A percentile compares a stretch with the other conserved stretches of the same genome.
Evolutionary conservation across 2,329 filamentous ascomycete genomes (phyloP).

Genomic region (Stagonosporopsis cucurbitacearum): DNA sequence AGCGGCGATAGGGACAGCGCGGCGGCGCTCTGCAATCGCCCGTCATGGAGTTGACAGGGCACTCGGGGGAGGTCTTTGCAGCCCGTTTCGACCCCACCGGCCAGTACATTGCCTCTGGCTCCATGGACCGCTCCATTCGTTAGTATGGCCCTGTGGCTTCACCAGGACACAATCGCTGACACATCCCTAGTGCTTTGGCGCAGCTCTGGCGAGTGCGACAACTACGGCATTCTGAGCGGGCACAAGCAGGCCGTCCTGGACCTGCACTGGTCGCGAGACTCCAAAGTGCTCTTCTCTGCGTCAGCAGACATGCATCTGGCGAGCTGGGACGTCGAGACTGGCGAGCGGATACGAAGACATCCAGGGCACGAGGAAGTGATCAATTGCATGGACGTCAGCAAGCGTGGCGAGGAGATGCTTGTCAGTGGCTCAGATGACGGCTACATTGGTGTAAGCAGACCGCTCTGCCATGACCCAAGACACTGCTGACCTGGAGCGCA

Average conservation of each 20-base stretch:
- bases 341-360: constrained; percentile 89
- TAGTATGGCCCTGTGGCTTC: constrained; percentile 44
- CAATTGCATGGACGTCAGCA: constrained; percentile 87
- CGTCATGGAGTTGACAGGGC: constrained; percentile 87
- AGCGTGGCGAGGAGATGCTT: constrained; percentile 86
- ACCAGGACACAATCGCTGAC: constrained; percentile 22
- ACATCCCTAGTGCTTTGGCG: constrained; percentile 81
- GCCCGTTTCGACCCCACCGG: constrained; percentile 89
- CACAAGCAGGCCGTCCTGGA: constrained; percentile 92
- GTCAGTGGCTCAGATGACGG: constrained; percentile 94
- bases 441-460: constrained; percentile 69
- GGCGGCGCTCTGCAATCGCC: constrained; percentile 86
- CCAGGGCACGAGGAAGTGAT: constrained; percentile 95
- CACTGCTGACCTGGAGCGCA: constrained; percentile 34
- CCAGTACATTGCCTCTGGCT: constrained; percentile 88
- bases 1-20: constrained; percentile 67
- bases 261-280: constrained; percentile 96
- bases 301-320: constrained; percentile 93
- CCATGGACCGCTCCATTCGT: constrained; percentile 93
- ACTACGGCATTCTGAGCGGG: constrained; percentile 86
- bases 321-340: constrained; percentile 93
- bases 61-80: constrained; percentile 84
- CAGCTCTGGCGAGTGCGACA: constrained; percentile 90
- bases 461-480: not conserved
- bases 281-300: constrained; percentile 85